Evolutionary conservation across 768 basidiomycete genomes (phyloP).

Genomic region (Kwoniella mangroviensis): DNA sequence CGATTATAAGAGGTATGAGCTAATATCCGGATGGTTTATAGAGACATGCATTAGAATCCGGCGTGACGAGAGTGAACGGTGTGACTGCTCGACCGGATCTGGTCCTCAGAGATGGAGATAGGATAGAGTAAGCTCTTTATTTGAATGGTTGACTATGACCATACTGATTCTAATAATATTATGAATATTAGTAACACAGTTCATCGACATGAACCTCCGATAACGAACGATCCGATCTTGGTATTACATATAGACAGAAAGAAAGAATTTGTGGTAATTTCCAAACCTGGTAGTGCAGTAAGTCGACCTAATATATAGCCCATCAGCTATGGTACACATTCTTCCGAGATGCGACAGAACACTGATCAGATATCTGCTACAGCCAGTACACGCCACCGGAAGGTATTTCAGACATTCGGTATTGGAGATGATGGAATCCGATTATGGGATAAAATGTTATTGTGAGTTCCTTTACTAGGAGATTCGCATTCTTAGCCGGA

Average conservation of each 20-base stretch:
- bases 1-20: no score
- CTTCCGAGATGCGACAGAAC: background rate
- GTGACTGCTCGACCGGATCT: constrained; percentile 76
- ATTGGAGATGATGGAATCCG: constrained; percentile 79
- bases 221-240: constrained; percentile 79
- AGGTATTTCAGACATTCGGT: constrained; percentile 87
- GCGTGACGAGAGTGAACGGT: constrained; percentile 96
- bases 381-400: constrained; percentile 93
- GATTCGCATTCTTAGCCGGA: background rate
- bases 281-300: constrained; percentile 96
- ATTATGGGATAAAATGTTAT: constrained; percentile 82
- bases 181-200: constrained; percentile 62
- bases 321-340: background rate
- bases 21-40: constrained; percentile 40
- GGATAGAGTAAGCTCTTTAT: constrained; percentile 72
- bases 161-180: no score
- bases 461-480: constrained; percentile 64
- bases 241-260: constrained; percentile 77
- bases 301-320: constrained; percentile 57
- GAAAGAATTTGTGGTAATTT: constrained; percentile 84
- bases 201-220: constrained; percentile 95
- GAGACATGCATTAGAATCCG: constrained; percentile 80
- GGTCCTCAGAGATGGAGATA: constrained; percentile 81
- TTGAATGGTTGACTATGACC: background rate
- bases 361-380: background rate